Percentiles rank a stretch among this genome's conserved stretches.
These are phyloP conservation scores for Fraxinus dipetala DNA, from an alignment of 305 asterid species.

Conservation along the genomic window DNA sequence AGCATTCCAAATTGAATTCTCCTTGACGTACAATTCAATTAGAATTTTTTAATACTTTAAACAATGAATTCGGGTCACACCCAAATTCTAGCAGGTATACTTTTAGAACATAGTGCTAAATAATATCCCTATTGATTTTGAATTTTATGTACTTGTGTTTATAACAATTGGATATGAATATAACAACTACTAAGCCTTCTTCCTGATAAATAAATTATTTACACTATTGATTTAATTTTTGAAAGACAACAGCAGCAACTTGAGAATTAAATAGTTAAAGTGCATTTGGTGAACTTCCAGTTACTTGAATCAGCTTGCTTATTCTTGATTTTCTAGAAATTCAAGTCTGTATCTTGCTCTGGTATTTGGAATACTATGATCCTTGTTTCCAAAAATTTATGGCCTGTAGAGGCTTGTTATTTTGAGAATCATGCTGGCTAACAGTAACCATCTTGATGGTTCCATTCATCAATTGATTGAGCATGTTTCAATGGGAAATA, in stretches of 20 bases:
- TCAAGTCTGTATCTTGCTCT: neutral
- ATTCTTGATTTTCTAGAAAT: neutral
- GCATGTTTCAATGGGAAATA: neutral
- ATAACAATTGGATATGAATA: neutral
- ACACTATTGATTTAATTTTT: neutral
- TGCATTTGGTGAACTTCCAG: neutral
- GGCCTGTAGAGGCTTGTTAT: neutral
- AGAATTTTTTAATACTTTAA: no score
- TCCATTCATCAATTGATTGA: neutral
- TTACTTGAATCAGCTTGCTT: neutral
- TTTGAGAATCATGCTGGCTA: neutral
- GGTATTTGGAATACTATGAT: neutral
- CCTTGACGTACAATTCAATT: no score
- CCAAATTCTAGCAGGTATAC: neutral
- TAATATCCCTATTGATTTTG: neutral
- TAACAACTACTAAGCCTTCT: neutral
- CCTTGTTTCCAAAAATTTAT: neutral
- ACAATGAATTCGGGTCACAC: no score
- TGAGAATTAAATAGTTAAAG: neutral
- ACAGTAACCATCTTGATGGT: neutral
- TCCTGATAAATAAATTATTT: neutral
- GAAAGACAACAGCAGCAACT: neutral
- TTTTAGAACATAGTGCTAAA: neutral
- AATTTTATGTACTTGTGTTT: neutral
- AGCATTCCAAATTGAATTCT: no score